Evolutionary conservation across 768 basidiomycete species (phyloP), one percentile per base, ranked within the genome.

Genomic region (Phaeotremella skinneri): DNA sequence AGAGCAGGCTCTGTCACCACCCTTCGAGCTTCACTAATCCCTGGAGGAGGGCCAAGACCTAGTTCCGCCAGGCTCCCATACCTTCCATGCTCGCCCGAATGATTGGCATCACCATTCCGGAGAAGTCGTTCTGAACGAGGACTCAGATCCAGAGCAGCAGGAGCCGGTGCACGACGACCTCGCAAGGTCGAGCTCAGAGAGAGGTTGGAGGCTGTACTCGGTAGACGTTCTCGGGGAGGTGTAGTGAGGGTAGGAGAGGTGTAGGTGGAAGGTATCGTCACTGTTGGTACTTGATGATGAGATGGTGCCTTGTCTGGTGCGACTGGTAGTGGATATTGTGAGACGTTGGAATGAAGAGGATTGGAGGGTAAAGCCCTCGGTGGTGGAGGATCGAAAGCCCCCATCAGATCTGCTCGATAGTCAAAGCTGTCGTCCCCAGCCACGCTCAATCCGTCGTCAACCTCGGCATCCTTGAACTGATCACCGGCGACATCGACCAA

Each of bases 121-220:
- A 61, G 34, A 30, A 32, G 30, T 58, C 59, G 9, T 27, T 71
- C 69, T 4, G 48, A 27, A n/a, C 61, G 39, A 13, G 70, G 71
- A 49, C 68, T 69, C 14, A 73, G 61, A 52, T 69, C 66, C 26
- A 73, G 48, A 2, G 71, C 68, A 31, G 71, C 68, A 34, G 71
- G 71, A 5, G 68, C 71, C 17, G 71, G 68, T 30, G 71, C 71
- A 37, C 71, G 61, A 25, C 50, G 55, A 5, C 71, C 66, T 23
- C 61, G 34, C n/a, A 65, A 13, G 14, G 56, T 63, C 6, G 66
- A 64, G 25, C 56, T 63, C 49, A 70, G 54, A 2, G 66, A 69
- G 0, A 53, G 52, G 16, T 59, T 63, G 2, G 71, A 69, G 2
- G 59, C 11, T 4, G 66, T 64, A 50, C 54, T 68, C n/a, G 56